A percentile compares a stretch with the other conserved stretches of the same genome.
phyloP scores from a whole-genome alignment of 2,329 filamentous ascomycete species.

The Bipolaris oryzae region DNA sequence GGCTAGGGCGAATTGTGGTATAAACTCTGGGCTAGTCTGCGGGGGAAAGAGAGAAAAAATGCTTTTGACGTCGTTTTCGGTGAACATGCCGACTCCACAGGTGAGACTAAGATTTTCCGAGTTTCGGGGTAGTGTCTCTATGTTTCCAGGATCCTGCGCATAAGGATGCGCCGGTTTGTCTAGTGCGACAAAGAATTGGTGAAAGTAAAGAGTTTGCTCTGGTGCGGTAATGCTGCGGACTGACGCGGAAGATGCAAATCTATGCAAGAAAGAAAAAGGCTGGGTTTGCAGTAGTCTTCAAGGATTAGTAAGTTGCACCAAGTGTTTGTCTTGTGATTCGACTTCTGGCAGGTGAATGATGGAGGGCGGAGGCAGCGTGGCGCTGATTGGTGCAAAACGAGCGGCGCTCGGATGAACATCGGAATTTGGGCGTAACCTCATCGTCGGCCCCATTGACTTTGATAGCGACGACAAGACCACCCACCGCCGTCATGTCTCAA shows the following conservation, averaged over 20 bases:
- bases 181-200: not conserved
- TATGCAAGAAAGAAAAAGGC: not conserved
- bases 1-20: constrained; percentile 29
- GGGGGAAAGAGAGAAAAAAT: constrained; percentile 34
- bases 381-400: constrained; percentile 16
- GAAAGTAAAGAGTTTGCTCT: not conserved
- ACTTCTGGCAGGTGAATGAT: not conserved
- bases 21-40: constrained; percentile 10
- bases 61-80: constrained; percentile 39
- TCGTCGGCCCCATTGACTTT: constrained; percentile 7
- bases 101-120: not conserved
- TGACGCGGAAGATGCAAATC: not conserved
- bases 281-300: not conserved
- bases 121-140: not conserved
- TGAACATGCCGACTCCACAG: constrained; percentile 36
- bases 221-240: not conserved
- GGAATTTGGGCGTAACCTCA: constrained; percentile 15
- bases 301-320: not conserved
- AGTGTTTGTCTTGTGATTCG: not conserved
- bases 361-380: constrained; percentile 5
- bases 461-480: constrained; percentile 1
- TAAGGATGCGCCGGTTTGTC: not conserved
- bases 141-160: not conserved
- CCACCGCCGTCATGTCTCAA: constrained; percentile 60
- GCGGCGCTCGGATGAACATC: constrained; percentile 18